Evolutionary conservation across 352 stramenopile species (phyloP).

Genomic region (Globisporangium emineosum): DNA sequence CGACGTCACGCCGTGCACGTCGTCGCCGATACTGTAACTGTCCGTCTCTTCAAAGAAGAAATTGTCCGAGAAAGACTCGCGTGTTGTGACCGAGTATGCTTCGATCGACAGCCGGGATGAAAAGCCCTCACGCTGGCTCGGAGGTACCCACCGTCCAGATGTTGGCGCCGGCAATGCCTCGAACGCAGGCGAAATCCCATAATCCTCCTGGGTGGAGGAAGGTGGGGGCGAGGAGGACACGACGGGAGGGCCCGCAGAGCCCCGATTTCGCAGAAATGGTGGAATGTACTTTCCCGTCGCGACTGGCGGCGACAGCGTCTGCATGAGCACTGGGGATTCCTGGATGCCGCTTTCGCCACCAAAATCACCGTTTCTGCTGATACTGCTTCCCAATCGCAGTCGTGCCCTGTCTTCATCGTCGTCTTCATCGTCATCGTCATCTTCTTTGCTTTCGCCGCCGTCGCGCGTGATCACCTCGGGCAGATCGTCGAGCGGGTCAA

Average conservation of each 20-base stretch:
- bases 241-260: slow-evolving; percentile 27
- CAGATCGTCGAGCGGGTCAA: slow-evolving; percentile 71
- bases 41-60: slow-evolving; percentile 61
- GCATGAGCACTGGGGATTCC: slow-evolving; percentile 34
- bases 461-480: slow-evolving; percentile 26
- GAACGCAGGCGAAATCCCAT: slow-evolving; percentile 29
- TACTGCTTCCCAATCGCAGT: not conserved
- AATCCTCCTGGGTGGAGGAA: slow-evolving; percentile 7
- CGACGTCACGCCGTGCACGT: slow-evolving; percentile 74
- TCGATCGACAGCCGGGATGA: slow-evolving; percentile 45
- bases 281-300: slow-evolving; percentile 67
- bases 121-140: slow-evolving; percentile 54
- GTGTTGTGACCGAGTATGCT: slow-evolving; percentile 36
- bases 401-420: not conserved
- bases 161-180: slow-evolving; percentile 36
- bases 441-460: slow-evolving; percentile 20
- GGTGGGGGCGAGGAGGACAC: slow-evolving; percentile 31
- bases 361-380: slow-evolving; percentile 2
- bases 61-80: slow-evolving; percentile 53
- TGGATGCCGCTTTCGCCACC: slow-evolving; percentile 1
- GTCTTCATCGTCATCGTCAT: slow-evolving; percentile 17
- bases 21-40: slow-evolving; percentile 67
- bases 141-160: slow-evolving; percentile 48
- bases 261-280: slow-evolving; percentile 67
- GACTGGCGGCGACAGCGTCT: slow-evolving; percentile 57